These are phyloP conservation scores for Alternaria longipes DNA, from an alignment of 2,329 filamentous ascomycete genomes.

Conservation along the genomic window DNA sequence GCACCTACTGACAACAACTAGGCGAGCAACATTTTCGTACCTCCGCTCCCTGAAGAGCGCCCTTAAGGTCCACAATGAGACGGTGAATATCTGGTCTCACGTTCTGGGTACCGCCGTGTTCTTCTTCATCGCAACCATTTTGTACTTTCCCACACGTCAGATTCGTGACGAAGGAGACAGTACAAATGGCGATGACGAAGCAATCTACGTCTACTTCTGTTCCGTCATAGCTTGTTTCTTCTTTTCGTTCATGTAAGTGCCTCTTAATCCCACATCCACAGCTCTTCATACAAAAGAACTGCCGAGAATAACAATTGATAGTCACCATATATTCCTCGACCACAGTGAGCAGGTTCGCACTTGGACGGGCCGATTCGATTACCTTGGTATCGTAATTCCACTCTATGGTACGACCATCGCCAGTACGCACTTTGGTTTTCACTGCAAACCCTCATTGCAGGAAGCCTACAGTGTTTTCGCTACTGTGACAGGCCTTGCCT, in stretches of 20 bases:
- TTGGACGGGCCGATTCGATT: constrained; percentile 89
- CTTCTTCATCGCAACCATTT: not conserved
- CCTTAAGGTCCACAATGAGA: constrained; percentile 13
- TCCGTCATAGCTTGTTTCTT: constrained; percentile 16
- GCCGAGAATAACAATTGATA: constrained; percentile 37
- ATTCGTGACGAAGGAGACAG: not conserved
- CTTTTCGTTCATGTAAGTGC: constrained; percentile 45
- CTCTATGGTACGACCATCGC: constrained; percentile 90
- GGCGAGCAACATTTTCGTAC: constrained; percentile 9
- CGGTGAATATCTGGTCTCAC: constrained; percentile 19
- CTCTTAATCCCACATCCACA: not conserved
- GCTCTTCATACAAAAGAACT: not conserved
- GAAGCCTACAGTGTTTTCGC: constrained; percentile 51
- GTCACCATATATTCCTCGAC: constrained; percentile 82
- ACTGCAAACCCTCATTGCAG: constrained; percentile 45
- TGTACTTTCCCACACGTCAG: not conserved
- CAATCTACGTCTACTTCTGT: constrained; percentile 11
- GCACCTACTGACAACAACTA: not conserved
- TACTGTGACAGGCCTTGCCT: constrained; percentile 31
- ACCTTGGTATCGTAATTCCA: constrained; percentile 73
- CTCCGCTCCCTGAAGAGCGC: constrained; percentile 3
- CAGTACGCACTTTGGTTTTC: constrained; percentile 67
- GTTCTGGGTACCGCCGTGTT: constrained; percentile 3
- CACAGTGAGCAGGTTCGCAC: constrained; percentile 78
- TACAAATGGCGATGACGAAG: constrained; percentile 3